Evolutionary conservation across 1,284 basidiomycete species (phyloP), one percentile per base, ranked within the genome.

Genomic region (Fistulina hepatica): DNA sequence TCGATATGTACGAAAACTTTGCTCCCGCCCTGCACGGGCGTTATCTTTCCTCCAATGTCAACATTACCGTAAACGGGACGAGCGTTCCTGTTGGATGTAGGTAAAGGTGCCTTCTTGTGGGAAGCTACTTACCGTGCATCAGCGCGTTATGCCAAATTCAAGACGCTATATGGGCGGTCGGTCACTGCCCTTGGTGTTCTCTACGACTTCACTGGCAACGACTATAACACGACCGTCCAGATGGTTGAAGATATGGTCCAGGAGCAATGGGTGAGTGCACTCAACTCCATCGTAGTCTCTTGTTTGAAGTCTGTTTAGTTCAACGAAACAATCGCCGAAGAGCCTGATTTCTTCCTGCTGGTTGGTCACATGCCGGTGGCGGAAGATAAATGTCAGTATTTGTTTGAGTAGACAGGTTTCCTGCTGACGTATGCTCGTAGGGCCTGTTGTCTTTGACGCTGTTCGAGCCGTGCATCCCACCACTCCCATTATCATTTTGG

Each of bases 101-200:
- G 41, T 34, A 7, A 15, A 7, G 9, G 3, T 22, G 11, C 17
- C 7, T 20, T 8, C 33, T 17, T 4, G n/a, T 4, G 28, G 5
- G 6, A 12, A 27, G 9, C 9, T 21, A 10, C n/a, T 11, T n/a
- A 6, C 3, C 47, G 48, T n/a, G 13, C 41, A 9, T 5, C 21
- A 45, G 46, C 21, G 13, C 39, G 46, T 16, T 47, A 39, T 33
- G 37, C 40, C 19, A 47, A 47, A 37, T 33, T 36, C 20, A 21
- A 23, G 22, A 36, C 36, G 19, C 11, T 17, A 26, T 37, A 47
- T 41, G 84, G 82, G 10, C 69, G 76, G 20, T 69, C 61, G 32
- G 77, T 91, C 26, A 91, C 84, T 0, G 73, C 86, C 2, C 66
- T 91, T 21, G 86, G 89, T 16, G 79, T 90, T n/a, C 56, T 91